Base-by-base conservation (phyloP, 1,284 basidiomycete species). In the Exobasidium cylindrosporum region DNA sequence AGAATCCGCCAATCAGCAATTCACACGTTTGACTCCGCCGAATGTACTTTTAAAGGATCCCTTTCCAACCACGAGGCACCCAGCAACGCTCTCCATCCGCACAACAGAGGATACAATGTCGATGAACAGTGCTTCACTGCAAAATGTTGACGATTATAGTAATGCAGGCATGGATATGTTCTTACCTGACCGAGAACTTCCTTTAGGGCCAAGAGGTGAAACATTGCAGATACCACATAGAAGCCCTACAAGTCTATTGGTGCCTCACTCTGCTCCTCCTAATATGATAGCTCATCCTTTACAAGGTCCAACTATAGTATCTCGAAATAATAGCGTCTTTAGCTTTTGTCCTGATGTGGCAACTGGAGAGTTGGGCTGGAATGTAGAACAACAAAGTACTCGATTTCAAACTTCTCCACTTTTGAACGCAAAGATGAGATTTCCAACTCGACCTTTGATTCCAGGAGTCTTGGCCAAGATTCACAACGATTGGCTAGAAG, bases 401-500 rank as follows among this genome's bases (percentile, higher is more conserved):
- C 17, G 35, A 40, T 40, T 40, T 40, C 35, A 40, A 17, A 40
- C 35, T 40, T 40, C 35, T 10, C 35, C 35, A 10, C 35, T 40
- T 10, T 17, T 40, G 35, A 40, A 17, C 35, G 35, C 10, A 10
- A 40, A 40, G 10, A 10, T 40, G 35, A 40, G 17, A 40, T 55
- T 55, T 26, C 53, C 53, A 2, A 11, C 26, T 40, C 53, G 53
- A 55, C 53, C 53, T 55, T 44, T 55, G 31, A n/a, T 6, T 35
- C 24, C 21, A 26, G 53, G 53, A 31, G 40, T 44, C 3, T 35
- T 55, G 28, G 24, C 24, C 2, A 35, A 31, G 30, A 35, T 55
- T 55, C 53, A 55, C 30, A 31, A 55, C 32, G 53, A 55, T 14
- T 55, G 53, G 53, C 30, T 55, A 11, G 47, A 28, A 21, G 47